These are phyloP conservation scores for Blastomyces emzantsi DNA, from an alignment of 2,329 filamentous ascomycete genomes.

Conservation along the genomic window DNA sequence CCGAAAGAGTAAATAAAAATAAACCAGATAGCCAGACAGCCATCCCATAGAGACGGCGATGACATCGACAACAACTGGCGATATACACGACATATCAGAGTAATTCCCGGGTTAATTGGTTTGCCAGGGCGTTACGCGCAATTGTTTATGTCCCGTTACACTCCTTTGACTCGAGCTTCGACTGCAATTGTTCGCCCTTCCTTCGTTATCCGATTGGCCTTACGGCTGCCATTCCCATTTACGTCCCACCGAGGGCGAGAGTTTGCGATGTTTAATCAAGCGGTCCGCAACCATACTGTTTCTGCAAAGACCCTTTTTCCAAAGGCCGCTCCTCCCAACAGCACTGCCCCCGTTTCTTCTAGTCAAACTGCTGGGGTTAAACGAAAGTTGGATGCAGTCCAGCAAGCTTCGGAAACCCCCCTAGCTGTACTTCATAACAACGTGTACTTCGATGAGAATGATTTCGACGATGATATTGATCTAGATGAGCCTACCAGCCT, in stretches of 20 bases:
- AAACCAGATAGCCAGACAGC: neutral
- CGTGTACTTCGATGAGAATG: conserved; percentile 65
- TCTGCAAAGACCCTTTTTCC: conserved; percentile 26
- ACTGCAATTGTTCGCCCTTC: neutral
- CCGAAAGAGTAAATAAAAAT: neutral
- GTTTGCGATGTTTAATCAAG: conserved; percentile 33
- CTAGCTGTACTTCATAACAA: conserved; percentile 38
- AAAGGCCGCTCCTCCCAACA: conserved; percentile 23
- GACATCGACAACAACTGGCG: neutral
- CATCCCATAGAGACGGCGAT: neutral
- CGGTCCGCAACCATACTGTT: conserved; percentile 31
- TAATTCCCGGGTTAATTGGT: neutral
- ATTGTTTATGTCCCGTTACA: conserved; percentile 5
- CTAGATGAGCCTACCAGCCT: conserved; percentile 45
- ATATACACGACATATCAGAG: neutral
- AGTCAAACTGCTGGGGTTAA: conserved; percentile 27
- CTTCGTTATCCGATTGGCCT: neutral
- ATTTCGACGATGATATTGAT: conserved; percentile 77
- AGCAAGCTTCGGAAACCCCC: conserved; percentile 21
- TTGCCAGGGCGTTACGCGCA: neutral
- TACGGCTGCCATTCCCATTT: neutral
- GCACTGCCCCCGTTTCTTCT: conserved; percentile 18
- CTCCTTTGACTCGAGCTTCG: conserved; percentile 5
- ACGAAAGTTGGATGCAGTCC: conserved; percentile 31
- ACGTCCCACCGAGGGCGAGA: neutral